phyloP scores from a whole-genome alignment of 805 yeast species.

The Candida berthetii region DNA sequence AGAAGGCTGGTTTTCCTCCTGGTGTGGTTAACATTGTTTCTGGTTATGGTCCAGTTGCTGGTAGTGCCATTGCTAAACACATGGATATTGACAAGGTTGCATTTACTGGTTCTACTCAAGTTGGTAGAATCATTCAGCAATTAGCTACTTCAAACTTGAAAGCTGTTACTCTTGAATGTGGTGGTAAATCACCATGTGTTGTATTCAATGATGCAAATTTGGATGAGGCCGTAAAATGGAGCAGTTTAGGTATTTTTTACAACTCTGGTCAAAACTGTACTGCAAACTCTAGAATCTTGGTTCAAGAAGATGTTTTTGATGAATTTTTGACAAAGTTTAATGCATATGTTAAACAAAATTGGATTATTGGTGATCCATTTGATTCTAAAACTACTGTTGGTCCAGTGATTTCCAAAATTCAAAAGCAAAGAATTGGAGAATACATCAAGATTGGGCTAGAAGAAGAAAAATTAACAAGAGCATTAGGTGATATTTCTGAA shows the following conservation, averaged over 20 bases:
- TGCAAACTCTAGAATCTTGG: constrained; percentile 58
- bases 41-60: constrained; percentile 57
- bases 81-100: constrained; percentile 56
- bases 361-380: constrained; percentile 54
- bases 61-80: constrained; percentile 52
- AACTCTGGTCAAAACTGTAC: constrained; percentile 68
- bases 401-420: constrained; percentile 54
- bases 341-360: constrained; percentile 39
- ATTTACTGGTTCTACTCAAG: constrained; percentile 62
- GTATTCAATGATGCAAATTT: constrained; percentile 56
- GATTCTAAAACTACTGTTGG: constrained; percentile 44
- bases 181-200: constrained; percentile 66
- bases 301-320: constrained; percentile 51
- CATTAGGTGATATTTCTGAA: constrained; percentile 29
- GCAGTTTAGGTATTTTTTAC: constrained; percentile 57
- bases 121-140: constrained; percentile 55
- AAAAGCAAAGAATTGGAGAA: constrained; percentile 42
- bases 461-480: constrained; percentile 41
- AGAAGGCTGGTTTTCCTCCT: constrained; percentile 57
- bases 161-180: constrained; percentile 62
- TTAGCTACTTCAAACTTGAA: constrained; percentile 57
- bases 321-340: constrained; percentile 39
- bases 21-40: constrained; percentile 59
- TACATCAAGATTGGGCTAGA: constrained; percentile 39
- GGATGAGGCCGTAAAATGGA: constrained; percentile 46